These are phyloP conservation scores for Lepiota venenata DNA, from an alignment of 768 basidiomycete genomes.

Conservation along the genomic window DNA sequence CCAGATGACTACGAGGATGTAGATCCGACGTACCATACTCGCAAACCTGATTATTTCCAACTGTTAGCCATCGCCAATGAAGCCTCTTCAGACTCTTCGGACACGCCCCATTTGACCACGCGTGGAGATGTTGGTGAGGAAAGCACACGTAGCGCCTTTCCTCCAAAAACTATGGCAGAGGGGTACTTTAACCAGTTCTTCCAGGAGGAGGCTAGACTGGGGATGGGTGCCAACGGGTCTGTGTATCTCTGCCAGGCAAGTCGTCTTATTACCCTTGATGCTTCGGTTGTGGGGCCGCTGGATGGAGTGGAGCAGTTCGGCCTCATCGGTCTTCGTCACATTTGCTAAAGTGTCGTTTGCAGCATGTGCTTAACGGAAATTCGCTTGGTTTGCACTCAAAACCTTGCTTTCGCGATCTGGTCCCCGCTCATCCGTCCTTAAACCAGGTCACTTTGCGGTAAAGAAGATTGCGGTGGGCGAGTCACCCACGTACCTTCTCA, in stretches of 20 bases:
- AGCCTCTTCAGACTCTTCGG: conserved; percentile 31
- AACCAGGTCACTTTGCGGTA: conserved; percentile 79
- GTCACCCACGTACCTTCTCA: conserved; percentile 81
- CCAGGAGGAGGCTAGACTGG: conserved; percentile 81
- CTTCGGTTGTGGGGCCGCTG: conserved; percentile 28
- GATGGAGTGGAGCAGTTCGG: conserved; percentile 69
- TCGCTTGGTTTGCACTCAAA: conserved; percentile 54
- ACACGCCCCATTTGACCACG: conserved; percentile 44
- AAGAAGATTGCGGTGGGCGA: conserved; percentile 97
- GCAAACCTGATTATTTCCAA: conserved; percentile 80
- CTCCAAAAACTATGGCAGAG: conserved; percentile 76
- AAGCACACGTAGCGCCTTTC: conserved; percentile 39
- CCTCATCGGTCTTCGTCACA: background rate
- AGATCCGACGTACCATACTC: conserved; percentile 43
- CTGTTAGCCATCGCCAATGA: conserved; percentile 73
- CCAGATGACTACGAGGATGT: conserved; percentile 27
- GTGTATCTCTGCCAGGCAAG: conserved; percentile 86
- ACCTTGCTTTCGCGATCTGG: conserved; percentile 4
- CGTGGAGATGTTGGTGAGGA: conserved; percentile 4
- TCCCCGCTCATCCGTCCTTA: conserved; percentile 6
- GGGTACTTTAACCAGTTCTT: conserved; percentile 95
- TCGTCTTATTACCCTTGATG: background rate
- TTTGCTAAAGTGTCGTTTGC: conserved; percentile 11
- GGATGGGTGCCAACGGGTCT: conserved; percentile 93
- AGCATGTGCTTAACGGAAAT: conserved; percentile 90